phyloP scores from a whole-genome alignment of 768 basidiomycete genomes.

The Agrocybe chaxingu region DNA sequence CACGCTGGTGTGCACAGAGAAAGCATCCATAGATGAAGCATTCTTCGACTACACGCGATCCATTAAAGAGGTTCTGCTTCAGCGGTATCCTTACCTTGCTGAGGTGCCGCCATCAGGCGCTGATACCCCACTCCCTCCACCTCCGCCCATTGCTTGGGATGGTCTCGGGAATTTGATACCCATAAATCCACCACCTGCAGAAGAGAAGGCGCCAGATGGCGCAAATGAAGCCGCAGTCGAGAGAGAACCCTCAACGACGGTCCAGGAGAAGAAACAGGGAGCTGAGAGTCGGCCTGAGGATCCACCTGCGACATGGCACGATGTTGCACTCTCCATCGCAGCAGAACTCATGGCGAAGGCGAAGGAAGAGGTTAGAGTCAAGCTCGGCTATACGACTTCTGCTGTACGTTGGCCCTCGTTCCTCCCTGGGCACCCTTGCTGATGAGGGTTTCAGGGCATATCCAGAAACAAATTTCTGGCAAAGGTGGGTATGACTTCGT shows the following conservation, averaged over 20 bases:
- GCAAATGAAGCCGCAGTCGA: background rate
- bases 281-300: slow-evolving; percentile 33
- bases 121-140: slow-evolving; percentile 76
- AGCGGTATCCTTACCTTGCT: slow-evolving; percentile 74
- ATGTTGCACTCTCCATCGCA: slow-evolving; percentile 85
- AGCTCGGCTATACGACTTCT: slow-evolving; percentile 90
- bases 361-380: slow-evolving; percentile 59
- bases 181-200: slow-evolving; percentile 30
- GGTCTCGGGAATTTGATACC: slow-evolving; percentile 63
- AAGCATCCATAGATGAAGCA: slow-evolving; percentile 96
- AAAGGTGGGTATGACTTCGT: slow-evolving; percentile 52
- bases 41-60: slow-evolving; percentile 89
- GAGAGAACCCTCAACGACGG: background rate
- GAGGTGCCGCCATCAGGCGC: slow-evolving; percentile 66
- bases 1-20: slow-evolving; percentile 52
- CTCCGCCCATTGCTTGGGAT: slow-evolving; percentile 64
- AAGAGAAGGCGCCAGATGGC: slow-evolving; percentile 7
- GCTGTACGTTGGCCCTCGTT: slow-evolving; percentile 52
- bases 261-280: slow-evolving; percentile 1
- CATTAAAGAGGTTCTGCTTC: slow-evolving; percentile 71
- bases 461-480: slow-evolving; percentile 93
- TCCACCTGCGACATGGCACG: slow-evolving; percentile 72
- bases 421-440: background rate
- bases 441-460: slow-evolving; percentile 57
- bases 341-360: slow-evolving; percentile 83